Evolutionary conservation across 495 filamentous ascomycete genomes (phyloP), one percentile per base, ranked within the genome.

Genomic region (Talaromyces adpressus): DNA sequence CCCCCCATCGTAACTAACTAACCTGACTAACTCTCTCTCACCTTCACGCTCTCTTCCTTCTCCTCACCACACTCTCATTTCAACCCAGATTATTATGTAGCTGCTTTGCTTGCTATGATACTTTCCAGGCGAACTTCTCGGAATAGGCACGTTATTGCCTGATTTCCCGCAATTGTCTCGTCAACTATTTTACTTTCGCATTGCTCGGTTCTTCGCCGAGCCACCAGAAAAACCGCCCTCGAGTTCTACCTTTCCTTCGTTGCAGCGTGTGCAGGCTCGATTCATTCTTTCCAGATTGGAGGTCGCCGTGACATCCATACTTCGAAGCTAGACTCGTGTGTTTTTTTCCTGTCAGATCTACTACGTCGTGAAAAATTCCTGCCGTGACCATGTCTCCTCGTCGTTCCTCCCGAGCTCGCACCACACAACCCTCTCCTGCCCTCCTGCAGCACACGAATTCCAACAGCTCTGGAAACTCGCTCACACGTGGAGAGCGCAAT

Each of bases 381-480:
- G 25, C 60, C 60, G 57, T 66, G 65, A 68, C 69, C 68, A 84
- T 84, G 78, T 88, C 90, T 69, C 89, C 92, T 69, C 89, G 94
- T 74, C 91, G 94, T 73, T 96, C 92, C 58, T 94, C 93, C 69
- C 87, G 94, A 77, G 91, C 92, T 78, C 91, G 92, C 73, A 85
- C 85, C 65, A 85, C 88, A 64, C 90, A 94, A 76, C 86, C 90
- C 63, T 83, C 86, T 67, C 79, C 82, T 67, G 81, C 81, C 63
- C 75, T 81, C 62, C 85, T 88, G 51, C 87, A 91, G 62, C 86
- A 91, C 70, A 82, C 81, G 70, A 81, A 81, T 70, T 93, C 92
- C 47, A 91, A 92, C 22, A 86, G 85, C 58, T 89, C 93, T 59
- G 93, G 92, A 14, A 82, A 77, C 61, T 89, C 89, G 23, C 83